Conservation (phyloP, 257 asterid species). For the Paraleonurus japonicus region DNA sequence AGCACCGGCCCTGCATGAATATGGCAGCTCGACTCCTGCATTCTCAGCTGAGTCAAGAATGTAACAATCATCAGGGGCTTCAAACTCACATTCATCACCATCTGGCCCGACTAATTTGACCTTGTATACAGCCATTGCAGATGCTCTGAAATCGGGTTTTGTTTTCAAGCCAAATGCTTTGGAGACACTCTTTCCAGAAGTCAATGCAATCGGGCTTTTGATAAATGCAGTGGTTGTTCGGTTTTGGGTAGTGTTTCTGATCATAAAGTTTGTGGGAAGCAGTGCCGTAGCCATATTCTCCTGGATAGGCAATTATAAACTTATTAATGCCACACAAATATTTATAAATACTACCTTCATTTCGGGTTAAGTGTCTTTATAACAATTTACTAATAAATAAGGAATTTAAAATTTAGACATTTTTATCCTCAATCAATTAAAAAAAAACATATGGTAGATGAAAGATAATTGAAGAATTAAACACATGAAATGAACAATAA, state of each 20-base stretch:
- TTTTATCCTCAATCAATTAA: too few species aligned
- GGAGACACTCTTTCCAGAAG: slow-evolving; percentile 41
- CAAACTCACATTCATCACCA: slow-evolving; percentile 53
- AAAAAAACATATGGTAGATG: too few species aligned
- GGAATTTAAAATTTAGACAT: too few species aligned
- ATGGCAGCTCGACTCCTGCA: slow-evolving; percentile 72
- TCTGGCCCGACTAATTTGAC: slow-evolving; percentile 60
- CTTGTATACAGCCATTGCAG: slow-evolving; percentile 64
- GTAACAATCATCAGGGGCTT: slow-evolving; percentile 60
- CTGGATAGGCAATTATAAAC: slow-evolving; percentile 28
- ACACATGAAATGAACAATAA: too few species aligned
- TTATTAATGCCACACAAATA: not conserved
- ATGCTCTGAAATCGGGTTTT: slow-evolving; percentile 41
- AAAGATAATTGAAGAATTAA: too few species aligned
- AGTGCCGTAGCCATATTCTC: slow-evolving; percentile 53
- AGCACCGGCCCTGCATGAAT: slow-evolving; percentile 88
- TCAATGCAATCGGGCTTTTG: slow-evolving; percentile 41
- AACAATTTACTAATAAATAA: too few species aligned
- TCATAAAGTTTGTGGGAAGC: slow-evolving; percentile 43
- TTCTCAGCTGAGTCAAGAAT: slow-evolving; percentile 72
- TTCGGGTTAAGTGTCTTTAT: too few species aligned
- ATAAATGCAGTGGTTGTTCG: slow-evolving; percentile 34
- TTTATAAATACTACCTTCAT: too few species aligned
- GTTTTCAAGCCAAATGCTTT: slow-evolving; percentile 54
- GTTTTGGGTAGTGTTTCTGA: slow-evolving; percentile 34